Percentiles rank a stretch among this genome's conserved stretches.
Evolutionary conservation across 495 filamentous ascomycete species (phyloP).

Genomic region (Penicillium subrubescens): DNA sequence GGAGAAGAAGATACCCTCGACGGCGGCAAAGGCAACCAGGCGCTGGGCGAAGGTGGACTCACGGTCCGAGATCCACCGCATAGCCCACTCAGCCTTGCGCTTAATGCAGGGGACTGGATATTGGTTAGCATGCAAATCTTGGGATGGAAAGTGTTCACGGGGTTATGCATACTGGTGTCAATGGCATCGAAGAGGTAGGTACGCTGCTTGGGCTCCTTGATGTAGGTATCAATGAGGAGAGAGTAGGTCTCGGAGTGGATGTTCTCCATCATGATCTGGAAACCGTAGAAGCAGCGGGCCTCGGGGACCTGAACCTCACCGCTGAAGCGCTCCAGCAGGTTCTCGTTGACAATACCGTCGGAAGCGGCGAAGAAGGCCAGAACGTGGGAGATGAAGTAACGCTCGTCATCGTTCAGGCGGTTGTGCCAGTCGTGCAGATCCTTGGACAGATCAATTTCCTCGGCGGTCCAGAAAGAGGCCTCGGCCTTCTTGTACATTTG

Average conservation of each 20-base stretch:
- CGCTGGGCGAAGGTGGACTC: constrained; percentile 93
- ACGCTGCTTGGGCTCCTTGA: constrained; percentile 96
- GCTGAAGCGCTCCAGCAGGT: constrained; percentile 96
- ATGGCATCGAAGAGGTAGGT: constrained; percentile 97
- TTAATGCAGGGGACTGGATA: constrained; percentile 82
- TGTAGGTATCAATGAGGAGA: constrained; percentile 98
- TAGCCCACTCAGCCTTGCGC: constrained; percentile 98
- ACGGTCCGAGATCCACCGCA: constrained; percentile 90
- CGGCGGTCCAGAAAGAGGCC: constrained; percentile 99
- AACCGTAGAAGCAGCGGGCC: constrained; percentile 99
- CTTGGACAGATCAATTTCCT: constrained; percentile 98
- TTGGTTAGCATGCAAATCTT: constrained; percentile 29
- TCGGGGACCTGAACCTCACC: constrained; percentile 97
- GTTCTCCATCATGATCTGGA: constrained; percentile 99
- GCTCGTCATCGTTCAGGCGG: constrained; percentile 92
- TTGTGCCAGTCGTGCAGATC: constrained; percentile 99
- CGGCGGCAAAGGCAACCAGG: constrained; percentile 94
- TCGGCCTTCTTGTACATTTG: constrained; percentile 99
- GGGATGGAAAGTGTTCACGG: neutral
- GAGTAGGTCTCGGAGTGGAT: constrained; percentile 99
- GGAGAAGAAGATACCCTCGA: constrained; percentile 99
- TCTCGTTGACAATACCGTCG: constrained; percentile 99
- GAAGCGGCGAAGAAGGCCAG: constrained; percentile 99
- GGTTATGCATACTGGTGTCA: constrained; percentile 74
- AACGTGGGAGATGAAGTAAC: constrained; percentile 97